These are phyloP conservation scores for Hypoxylon sp. DNA, from an alignment of 2,329 filamentous ascomycete species.

Conservation along the genomic window DNA sequence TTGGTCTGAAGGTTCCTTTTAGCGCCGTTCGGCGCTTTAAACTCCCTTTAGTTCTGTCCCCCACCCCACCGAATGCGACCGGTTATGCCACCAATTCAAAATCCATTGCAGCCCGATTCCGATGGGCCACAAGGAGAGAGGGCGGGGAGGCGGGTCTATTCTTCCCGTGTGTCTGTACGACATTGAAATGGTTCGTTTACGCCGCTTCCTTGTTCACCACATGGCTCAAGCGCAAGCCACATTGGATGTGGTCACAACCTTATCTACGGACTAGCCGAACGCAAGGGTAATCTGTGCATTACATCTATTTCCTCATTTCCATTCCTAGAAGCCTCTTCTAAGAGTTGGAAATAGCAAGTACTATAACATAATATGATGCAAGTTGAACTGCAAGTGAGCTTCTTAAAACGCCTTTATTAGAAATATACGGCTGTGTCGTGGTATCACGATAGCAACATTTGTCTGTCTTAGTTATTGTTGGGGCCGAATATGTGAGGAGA, in stretches of 20 bases:
- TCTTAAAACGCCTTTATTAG: background rate
- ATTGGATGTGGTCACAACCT: slow-evolving; percentile 21
- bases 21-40: slow-evolving; percentile 22
- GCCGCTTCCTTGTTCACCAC: slow-evolving; percentile 23
- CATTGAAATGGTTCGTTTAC: slow-evolving; percentile 29
- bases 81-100: slow-evolving; percentile 27
- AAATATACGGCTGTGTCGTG: background rate
- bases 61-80: slow-evolving; percentile 21
- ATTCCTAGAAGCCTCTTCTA: background rate
- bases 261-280: slow-evolving; percentile 24
- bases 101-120: slow-evolving; percentile 17
- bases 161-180: slow-evolving; percentile 33
- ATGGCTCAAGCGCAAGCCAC: slow-evolving; percentile 26
- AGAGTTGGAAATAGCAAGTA: background rate
- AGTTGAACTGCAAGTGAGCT: background rate
- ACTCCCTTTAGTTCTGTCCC: slow-evolving; percentile 10
- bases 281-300: slow-evolving; percentile 18
- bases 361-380: background rate
- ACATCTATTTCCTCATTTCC: slow-evolving; percentile 14
- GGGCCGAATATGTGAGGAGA: background rate
- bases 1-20: slow-evolving; percentile 33
- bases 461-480: background rate
- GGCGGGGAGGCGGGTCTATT: slow-evolving; percentile 11
- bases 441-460: background rate
- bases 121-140: slow-evolving; percentile 16